Evolutionary conservation across 768 basidiomycete genomes (phyloP).

Genomic region (Termitomyces sp.): DNA sequence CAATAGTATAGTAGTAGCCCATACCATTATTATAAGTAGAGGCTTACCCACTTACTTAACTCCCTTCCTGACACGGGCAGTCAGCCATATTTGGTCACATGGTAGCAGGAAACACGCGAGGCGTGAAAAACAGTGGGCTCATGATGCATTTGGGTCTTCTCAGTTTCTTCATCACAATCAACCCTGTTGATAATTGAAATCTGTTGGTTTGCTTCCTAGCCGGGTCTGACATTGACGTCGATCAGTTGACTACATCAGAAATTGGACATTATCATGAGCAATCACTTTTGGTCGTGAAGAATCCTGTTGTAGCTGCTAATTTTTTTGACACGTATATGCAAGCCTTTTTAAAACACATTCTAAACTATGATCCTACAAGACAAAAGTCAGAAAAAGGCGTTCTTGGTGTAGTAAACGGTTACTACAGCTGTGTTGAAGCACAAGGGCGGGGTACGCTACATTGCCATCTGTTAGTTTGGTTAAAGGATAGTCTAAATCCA

Average conservation of each 20-base stretch:
- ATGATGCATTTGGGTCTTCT: neutral
- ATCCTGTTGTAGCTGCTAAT: slow-evolving; percentile 36
- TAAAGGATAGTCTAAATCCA: slow-evolving; percentile 30
- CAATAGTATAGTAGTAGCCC: too few species aligned
- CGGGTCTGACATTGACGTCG: slow-evolving; percentile 22
- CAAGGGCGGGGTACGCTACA: slow-evolving; percentile 36
- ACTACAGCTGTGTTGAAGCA: neutral
- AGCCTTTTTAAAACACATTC: slow-evolving; percentile 29
- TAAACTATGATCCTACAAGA: slow-evolving; percentile 17
- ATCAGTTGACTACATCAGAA: slow-evolving; percentile 1
- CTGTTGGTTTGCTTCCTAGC: slow-evolving; percentile 31
- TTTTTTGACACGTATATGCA: slow-evolving; percentile 18
- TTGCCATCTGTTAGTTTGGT: slow-evolving; percentile 33
- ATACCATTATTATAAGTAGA: too few species aligned
- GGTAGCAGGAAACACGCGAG: neutral
- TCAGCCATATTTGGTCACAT: too few species aligned
- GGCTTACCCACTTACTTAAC: too few species aligned
- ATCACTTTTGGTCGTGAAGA: slow-evolving; percentile 28
- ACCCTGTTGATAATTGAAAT: neutral
- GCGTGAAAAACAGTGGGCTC: too few species aligned
- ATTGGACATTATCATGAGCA: too few species aligned
- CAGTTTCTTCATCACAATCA: neutral
- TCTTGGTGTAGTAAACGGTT: neutral
- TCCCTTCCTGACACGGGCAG: too few species aligned
- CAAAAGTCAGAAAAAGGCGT: too few species aligned